Base-by-base conservation (phyloP, 495 filamentous ascomycete genomes). In the Hyaloscypha bicolor region DNA sequence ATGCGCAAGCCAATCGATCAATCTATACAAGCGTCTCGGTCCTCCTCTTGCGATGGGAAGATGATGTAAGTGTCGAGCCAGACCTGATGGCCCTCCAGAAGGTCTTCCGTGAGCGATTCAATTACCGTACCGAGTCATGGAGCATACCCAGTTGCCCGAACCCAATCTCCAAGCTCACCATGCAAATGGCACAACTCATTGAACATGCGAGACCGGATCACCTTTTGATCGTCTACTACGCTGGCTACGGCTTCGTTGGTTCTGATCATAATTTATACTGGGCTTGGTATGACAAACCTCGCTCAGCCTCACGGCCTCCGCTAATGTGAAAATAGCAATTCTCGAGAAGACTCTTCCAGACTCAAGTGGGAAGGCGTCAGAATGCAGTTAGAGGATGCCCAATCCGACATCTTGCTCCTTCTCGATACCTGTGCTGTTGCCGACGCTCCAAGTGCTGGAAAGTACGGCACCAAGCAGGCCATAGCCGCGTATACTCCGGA, bases 211-310 rank as follows among this genome's bases (percentile, higher is more conserved):
- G 79, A 25, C 77, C 82, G 3, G 82, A 85, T 63, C 83, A 86
- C 59, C 80, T 87, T 1, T 72, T 85, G 65, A 83, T 87, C 64
- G 80, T 87, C 66, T 85, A 85, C 71, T 87, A 87, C 69, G 83
- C 82, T 39, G 84, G 84, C 14, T 76, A 84, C 68, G 81, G 83
- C 21, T 75, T 75, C 64, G 74, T 83, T 60, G 80, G 82, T 3
- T 64, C 76, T 6, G 82, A 87, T 68, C 78, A 80, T 67, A 82
- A 84, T 67, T 76, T 85, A 4, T 85, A 82, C 66, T 86, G 83
- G 84, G 81, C 83, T 29, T 81, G 80, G 84, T 86, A 77, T 69
- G 84, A 63, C 8, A 22, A 25, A 30, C 25, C 33, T 60, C 31
- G 52, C 56, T 48, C 48, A 70, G 63, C 59, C 59, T 69, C 45